A percentile compares a stretch with the other conserved stretches of the same genome.
phyloP scores from a whole-genome alignment of 139 green algal species.

The Desmodesmus armatus region DNA sequence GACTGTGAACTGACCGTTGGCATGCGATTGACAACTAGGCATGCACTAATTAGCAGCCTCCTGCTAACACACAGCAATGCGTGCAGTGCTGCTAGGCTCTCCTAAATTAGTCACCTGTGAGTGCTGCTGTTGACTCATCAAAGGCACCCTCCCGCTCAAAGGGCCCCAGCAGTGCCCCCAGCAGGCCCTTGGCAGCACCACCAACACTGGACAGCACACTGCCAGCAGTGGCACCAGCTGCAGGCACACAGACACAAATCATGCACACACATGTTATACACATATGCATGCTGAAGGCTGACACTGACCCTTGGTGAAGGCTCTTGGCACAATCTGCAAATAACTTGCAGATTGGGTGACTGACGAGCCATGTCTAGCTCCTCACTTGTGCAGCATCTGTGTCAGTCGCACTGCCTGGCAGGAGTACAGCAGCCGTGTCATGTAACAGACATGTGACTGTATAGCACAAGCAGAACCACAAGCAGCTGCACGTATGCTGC shows the following conservation, averaged over 20 bases:
- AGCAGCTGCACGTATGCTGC: not conserved
- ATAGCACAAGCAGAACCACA: not conserved
- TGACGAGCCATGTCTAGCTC: too few relatives aligned
- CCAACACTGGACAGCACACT: slow-evolving; percentile 9
- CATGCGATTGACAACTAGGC: too few relatives aligned
- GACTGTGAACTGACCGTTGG: too few relatives aligned
- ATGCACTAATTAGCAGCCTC: too few relatives aligned
- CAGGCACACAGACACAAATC: not conserved
- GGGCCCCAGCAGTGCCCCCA: slow-evolving; percentile 31
- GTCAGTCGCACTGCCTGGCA: too few relatives aligned
- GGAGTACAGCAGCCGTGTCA: too few relatives aligned
- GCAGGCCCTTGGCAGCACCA: slow-evolving; percentile 16
- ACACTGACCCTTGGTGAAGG: too few relatives aligned
- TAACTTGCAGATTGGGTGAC: too few relatives aligned
- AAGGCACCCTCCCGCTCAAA: slow-evolving; percentile 41
- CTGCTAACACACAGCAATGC: too few relatives aligned
- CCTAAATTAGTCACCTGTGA: not conserved
- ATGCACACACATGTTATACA: not conserved
- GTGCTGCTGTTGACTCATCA: slow-evolving; percentile 12
- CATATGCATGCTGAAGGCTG: not conserved
- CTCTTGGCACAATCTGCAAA: too few relatives aligned
- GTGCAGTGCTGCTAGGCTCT: not conserved
- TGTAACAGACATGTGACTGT: too few relatives aligned
- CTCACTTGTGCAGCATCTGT: not conserved
- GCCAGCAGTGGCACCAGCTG: slow-evolving; percentile 14